Evolutionary conservation across 805 yeast genomes (phyloP).

Genomic region (Lachancea sp.): DNA sequence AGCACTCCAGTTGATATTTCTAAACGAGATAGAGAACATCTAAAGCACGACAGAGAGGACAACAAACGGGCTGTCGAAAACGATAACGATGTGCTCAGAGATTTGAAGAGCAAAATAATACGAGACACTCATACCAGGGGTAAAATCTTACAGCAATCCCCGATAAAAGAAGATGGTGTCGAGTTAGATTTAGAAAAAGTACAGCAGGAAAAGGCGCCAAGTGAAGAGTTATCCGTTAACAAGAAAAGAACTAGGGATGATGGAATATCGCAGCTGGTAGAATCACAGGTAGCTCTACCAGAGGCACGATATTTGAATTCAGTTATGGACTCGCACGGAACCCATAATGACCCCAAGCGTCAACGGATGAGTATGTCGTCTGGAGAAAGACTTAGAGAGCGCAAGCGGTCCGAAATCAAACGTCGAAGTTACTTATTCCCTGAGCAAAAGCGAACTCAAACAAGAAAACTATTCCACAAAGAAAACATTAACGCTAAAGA

Average conservation of each 20-base stretch:
- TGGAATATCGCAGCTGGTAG: neutral
- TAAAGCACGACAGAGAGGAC: constrained; percentile 4
- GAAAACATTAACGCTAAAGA: constrained; percentile 40
- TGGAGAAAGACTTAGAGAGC: neutral
- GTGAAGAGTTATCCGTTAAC: neutral
- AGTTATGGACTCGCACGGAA: neutral
- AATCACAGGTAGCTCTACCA: neutral
- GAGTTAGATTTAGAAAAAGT: neutral
- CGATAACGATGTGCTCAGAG: neutral
- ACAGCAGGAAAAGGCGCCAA: neutral
- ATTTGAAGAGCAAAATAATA: neutral
- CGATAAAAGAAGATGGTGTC: constrained; percentile 1
- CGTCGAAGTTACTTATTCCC: neutral
- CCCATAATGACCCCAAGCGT: constrained; percentile 1
- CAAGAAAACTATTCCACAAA: constrained; percentile 27
- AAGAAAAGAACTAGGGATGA: constrained; percentile 2
- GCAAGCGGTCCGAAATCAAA: neutral
- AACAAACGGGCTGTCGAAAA: neutral
- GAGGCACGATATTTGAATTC: neutral
- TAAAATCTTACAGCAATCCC: neutral
- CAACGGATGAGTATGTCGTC: neutral
- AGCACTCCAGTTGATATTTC: constrained; percentile 10
- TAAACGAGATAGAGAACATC: constrained; percentile 5
- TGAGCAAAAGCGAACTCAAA: constrained; percentile 1
- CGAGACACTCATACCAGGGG: neutral